Conservation (phyloP, 192 early-diverging fungal genomes). For the Entomortierella beljakovae region DNA sequence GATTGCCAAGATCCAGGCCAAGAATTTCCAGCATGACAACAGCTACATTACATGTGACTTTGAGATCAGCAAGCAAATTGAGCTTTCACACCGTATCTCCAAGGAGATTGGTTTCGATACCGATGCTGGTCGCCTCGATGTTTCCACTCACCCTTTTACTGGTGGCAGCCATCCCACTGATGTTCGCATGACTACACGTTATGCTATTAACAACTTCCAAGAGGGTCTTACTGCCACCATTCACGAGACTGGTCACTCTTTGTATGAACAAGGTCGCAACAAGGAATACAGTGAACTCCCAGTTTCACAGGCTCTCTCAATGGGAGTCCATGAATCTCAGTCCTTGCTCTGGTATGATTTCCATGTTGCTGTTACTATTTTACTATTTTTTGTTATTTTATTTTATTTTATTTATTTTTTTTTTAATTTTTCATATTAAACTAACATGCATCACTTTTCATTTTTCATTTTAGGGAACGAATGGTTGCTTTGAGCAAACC, state of each 20-base stretch:
- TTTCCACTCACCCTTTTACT: slow-evolving; percentile 57
- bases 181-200: slow-evolving; percentile 60
- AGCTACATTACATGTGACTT: slow-evolving; percentile 31
- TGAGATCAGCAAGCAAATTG: slow-evolving; percentile 54
- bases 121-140: slow-evolving; percentile 54
- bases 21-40: slow-evolving; percentile 52
- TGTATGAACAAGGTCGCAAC: slow-evolving; percentile 57
- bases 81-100: slow-evolving; percentile 49
- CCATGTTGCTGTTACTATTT: too few relatives aligned
- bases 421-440: background rate
- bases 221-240: slow-evolving; percentile 56
- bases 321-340: slow-evolving; percentile 56
- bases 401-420: background rate
- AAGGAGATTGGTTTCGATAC: slow-evolving; percentile 56
- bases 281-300: slow-evolving; percentile 37
- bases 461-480: slow-evolving; percentile 23
- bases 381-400: background rate
- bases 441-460: background rate
- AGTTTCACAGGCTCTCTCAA: slow-evolving; percentile 38
- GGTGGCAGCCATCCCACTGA: slow-evolving; percentile 40
- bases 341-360: slow-evolving; percentile 54
- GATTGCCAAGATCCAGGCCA: slow-evolving; percentile 55
- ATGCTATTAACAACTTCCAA: slow-evolving; percentile 35
- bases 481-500: slow-evolving; percentile 42
- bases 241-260: slow-evolving; percentile 57